These are phyloP conservation scores for Oryza meridionalis DNA, from an alignment of 176 grass and related monocot species.

Conservation along the genomic window DNA sequence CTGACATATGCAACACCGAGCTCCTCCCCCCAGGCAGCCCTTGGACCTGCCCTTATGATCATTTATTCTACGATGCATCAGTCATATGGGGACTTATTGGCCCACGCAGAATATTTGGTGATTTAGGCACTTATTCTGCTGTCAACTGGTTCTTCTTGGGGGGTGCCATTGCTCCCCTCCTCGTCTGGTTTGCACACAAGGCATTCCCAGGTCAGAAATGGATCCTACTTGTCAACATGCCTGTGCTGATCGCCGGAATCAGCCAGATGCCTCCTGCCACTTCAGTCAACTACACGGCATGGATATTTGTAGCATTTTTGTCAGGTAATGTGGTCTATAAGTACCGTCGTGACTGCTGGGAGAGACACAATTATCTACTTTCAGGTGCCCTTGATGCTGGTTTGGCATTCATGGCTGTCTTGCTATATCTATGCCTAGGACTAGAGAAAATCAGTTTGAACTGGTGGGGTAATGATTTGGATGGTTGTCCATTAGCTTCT, in stretches of 20 bases:
- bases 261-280: slow-evolving; percentile 77
- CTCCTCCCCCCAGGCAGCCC: slow-evolving; percentile 74
- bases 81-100: slow-evolving; percentile 94
- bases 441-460: slow-evolving; percentile 70
- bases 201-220: slow-evolving; percentile 72
- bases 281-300: slow-evolving; percentile 85
- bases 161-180: slow-evolving; percentile 75
- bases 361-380: slow-evolving; percentile 86
- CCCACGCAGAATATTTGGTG: slow-evolving; percentile 84
- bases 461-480: slow-evolving; percentile 92
- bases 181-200: slow-evolving; percentile 80
- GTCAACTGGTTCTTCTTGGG: slow-evolving; percentile 95
- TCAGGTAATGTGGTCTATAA: slow-evolving; percentile 77
- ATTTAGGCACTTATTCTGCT: slow-evolving; percentile 78
- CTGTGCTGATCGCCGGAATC: slow-evolving; percentile 64
- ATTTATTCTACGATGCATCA: slow-evolving; percentile 93
- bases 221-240: slow-evolving; percentile 93
- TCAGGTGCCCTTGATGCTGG: slow-evolving; percentile 92
- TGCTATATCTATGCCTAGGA: slow-evolving; percentile 80
- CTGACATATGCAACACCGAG: slow-evolving; percentile 73
- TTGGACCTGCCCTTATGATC: slow-evolving; percentile 87
- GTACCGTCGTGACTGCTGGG: slow-evolving; percentile 83
- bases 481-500: slow-evolving; percentile 80
- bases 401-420: slow-evolving; percentile 87
- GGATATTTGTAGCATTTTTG: slow-evolving; percentile 80